Base-by-base conservation (phyloP, 495 filamentous ascomycete species). In the Cenococcum geophilum region DNA sequence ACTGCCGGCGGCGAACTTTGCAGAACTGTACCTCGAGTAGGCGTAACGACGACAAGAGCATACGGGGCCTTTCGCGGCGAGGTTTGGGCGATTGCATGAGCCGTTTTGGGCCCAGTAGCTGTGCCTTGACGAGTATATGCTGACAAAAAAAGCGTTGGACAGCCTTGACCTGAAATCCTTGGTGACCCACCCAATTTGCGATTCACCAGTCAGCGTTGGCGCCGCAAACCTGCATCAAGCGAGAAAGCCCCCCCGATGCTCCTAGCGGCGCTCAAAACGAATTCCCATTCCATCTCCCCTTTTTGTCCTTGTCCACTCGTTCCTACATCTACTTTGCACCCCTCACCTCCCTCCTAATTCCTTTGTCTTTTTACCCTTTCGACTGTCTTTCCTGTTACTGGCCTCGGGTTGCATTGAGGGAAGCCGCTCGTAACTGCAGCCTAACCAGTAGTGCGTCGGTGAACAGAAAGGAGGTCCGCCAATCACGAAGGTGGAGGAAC, bases 211-310 rank as follows among this genome's bases (percentile, higher is more conserved):
- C 49, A 52, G 49, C 49, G 49, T 16, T 4, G 49, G 14, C 21
- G 49, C 49, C 21, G 21, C 21, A 52, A 52, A 52, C 49, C 49
- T 52, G 25, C 49, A 14, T 14, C 49, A 52, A 37, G 32, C 21
- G 53, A 22, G 53, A 56, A 56, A 45, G 40, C 40, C 40, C 40
- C 40, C 40, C 40, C 40, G 40, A 45, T 16, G 40, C 18, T 52
- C 49, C 49, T 32, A 8, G 49, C 27, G 27, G 27, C 21, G 49
- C 49, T 52, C 49, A 52, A 52, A 52, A 52, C 49, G 32, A 56
- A 56, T 36, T 56, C 25, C 53, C 53, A 56, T 56, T 56, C 53
- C 53, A 18, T 34, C 34, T 56, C 53, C 34, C 53, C 53, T 56
- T 56, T 56, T 56, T 25, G 27, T 37, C 53, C 25, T 52, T 21